phyloP scores from a whole-genome alignment of 805 yeast species.

The Myxozyma melibiosi region DNA sequence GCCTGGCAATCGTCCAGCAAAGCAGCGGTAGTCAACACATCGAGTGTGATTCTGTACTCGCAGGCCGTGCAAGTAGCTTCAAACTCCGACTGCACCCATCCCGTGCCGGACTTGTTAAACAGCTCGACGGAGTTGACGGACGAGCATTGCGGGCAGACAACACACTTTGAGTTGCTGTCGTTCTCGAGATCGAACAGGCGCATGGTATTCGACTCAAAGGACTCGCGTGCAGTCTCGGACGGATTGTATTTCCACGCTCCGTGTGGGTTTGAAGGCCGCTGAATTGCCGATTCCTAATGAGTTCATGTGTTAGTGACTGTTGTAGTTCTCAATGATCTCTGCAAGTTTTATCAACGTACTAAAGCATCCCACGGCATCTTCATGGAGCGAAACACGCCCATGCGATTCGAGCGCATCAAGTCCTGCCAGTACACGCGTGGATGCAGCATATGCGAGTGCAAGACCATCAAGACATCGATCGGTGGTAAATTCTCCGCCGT shows the following conservation, averaged over 20 bases:
- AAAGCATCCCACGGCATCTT: conserved; percentile 11
- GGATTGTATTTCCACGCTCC: background rate
- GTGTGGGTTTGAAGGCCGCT: background rate
- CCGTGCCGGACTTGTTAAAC: background rate
- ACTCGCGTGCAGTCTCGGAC: background rate
- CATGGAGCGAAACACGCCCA: background rate
- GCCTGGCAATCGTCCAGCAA: conserved; percentile 5
- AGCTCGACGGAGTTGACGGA: background rate
- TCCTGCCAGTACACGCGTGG: conserved; percentile 33
- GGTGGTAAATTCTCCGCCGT: conserved; percentile 26
- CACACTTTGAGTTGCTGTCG: background rate
- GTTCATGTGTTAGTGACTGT: no score
- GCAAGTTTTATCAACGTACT: no score
- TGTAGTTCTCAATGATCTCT: no score
- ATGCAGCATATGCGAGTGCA: conserved; percentile 35
- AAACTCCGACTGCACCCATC: conserved; percentile 8
- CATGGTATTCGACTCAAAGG: background rate
- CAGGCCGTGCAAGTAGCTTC: conserved; percentile 1
- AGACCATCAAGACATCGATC: conserved; percentile 35
- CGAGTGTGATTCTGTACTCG: background rate
- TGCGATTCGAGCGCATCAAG: conserved; percentile 6
- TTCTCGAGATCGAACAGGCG: background rate
- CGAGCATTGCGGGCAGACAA: conserved; percentile 2
- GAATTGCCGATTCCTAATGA: no score
- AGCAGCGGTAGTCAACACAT: background rate